These are phyloP conservation scores for Trapa incisa DNA, from an alignment of 345 rosid species.

Conservation along the genomic window DNA sequence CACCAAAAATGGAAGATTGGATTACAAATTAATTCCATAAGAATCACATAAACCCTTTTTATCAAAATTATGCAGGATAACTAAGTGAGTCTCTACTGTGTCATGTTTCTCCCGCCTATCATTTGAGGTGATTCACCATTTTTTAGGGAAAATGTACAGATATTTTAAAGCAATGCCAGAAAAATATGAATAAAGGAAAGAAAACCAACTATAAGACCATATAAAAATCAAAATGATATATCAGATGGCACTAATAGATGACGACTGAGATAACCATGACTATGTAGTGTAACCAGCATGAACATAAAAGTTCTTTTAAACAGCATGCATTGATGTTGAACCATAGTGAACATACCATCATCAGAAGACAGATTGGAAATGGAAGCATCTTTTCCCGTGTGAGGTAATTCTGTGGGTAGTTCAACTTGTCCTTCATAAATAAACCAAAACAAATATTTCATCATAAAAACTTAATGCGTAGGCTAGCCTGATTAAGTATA, in stretches of 20 bases:
- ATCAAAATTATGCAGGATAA: background rate
- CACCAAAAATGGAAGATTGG: background rate
- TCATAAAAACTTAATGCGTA: too few relatives aligned
- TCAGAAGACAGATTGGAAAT: slow-evolving; percentile 35
- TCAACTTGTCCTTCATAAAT: slow-evolving; percentile 21
- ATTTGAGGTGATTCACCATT: background rate
- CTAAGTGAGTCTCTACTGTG: background rate
- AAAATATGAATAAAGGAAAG: background rate
- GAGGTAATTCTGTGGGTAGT: slow-evolving; percentile 9
- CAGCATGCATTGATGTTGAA: background rate
- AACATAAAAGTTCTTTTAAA: background rate
- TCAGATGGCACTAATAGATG: background rate
- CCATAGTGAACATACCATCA: slow-evolving; percentile 37
- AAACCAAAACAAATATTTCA: background rate
- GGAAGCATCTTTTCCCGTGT: slow-evolving; percentile 10
- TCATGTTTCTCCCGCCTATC: background rate
- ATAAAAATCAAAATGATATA: background rate
- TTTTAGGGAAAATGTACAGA: background rate
- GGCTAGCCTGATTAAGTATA: background rate
- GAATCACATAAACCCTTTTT: background rate
- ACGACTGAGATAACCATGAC: background rate
- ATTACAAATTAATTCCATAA: background rate
- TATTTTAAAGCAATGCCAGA: background rate
- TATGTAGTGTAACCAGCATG: background rate
- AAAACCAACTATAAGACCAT: background rate